Evolutionary conservation across 1,284 basidiomycete genomes (phyloP).

Genomic region (Cryptococcus floricola): DNA sequence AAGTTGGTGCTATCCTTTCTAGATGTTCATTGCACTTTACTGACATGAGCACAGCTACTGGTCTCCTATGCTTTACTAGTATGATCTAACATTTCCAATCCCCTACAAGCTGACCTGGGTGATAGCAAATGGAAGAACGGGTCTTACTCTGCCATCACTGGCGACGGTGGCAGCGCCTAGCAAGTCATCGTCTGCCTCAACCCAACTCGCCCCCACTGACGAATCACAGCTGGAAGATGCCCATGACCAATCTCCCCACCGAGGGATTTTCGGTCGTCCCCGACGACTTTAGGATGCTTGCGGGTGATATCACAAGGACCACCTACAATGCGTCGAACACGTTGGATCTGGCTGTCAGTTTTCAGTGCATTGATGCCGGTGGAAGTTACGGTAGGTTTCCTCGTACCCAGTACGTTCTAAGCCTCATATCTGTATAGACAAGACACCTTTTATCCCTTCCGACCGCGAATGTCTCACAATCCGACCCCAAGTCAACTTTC

Average conservation of each 20-base stretch:
- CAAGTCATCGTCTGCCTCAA: constrained; percentile 1
- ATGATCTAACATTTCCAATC: background rate
- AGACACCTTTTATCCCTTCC: constrained; percentile 15
- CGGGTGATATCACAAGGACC: constrained; percentile 33
- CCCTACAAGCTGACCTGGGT: background rate
- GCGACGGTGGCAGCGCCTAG: constrained; percentile 21
- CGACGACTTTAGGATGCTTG: constrained; percentile 42
- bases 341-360: constrained; percentile 33
- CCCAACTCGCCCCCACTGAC: background rate
- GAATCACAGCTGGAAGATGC: constrained; percentile 12
- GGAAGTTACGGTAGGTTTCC: constrained; percentile 20
- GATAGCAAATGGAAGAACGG: constrained; percentile 23
- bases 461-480: constrained; percentile 20
- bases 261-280: constrained; percentile 29
- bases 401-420: no score
- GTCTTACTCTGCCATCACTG: constrained; percentile 18
- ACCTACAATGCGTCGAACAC: constrained; percentile 12
- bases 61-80: constrained; percentile 33
- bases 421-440: constrained; percentile 6
- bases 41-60: constrained; percentile 32
- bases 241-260: constrained; percentile 11
- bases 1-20: constrained; percentile 1
- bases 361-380: constrained; percentile 38
- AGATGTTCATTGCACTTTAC: background rate
- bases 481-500: constrained; percentile 39